Evolutionary conservation across 306 rosid species (phyloP), one percentile per base, ranked within the genome.

Genomic region (Cicer yamashitae): DNA sequence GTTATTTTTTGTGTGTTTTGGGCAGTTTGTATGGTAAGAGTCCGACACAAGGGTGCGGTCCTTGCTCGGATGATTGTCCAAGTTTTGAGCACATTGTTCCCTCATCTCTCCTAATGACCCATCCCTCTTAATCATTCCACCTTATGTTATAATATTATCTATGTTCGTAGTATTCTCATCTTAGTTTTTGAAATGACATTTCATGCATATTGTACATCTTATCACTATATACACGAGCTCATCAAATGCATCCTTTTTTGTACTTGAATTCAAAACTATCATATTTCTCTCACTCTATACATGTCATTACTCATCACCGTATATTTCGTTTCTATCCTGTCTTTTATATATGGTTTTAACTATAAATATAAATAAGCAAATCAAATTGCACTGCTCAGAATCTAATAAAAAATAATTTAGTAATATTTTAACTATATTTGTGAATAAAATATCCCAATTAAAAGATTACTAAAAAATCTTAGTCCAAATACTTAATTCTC

Each of bases 1-100:
- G 83, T 70, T 70, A 60, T 62, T 73, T 48, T 54, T 18, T 57
- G 22, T 57, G 74, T 82, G 39, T 77, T 60, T 54, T 71, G 22
- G 75, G 15, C 45, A 68, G 50, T 78, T 81, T 85, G 94, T 84
- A 81, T 10, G 84, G 57, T 11, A 25, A 65, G 87, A 67, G 76
- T 53, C 91, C 94, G 94, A 91, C 97, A 88, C 11, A 30, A 40
- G 79, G 87, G 84, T 82, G 86, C 75, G 85, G 86, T 61, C 79
- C 57, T 74, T 84, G 79, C 78, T 87, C 37, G 52, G 74, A 81
- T 79, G 70, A 87, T 82, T 88, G 88, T 79, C 87, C 87, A 51
- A 81, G 25, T 20, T 51, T 79, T 81, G 58, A 78, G 88, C 89
- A 76, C 60, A 12, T 3, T 88, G 91, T 86, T 84, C 73, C 87